phyloP scores from a whole-genome alignment of 1,139 yeast species.

The Pichia terricola region DNA sequence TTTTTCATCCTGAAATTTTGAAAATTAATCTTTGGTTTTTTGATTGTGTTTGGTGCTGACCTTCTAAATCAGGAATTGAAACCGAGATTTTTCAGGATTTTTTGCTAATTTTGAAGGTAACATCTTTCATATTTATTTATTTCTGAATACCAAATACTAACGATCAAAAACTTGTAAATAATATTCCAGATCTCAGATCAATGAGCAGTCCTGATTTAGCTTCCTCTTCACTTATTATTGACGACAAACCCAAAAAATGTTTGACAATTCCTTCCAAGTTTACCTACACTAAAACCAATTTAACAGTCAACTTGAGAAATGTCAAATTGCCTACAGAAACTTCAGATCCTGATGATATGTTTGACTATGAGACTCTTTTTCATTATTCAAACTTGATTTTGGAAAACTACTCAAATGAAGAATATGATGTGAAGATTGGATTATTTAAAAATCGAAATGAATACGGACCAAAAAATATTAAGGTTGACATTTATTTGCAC shows the following conservation, averaged over 20 bases:
- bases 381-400: conserved; percentile 21
- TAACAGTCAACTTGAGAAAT: background rate
- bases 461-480: conserved; percentile 20
- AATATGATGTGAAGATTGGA: conserved; percentile 9
- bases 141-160: too few species aligned
- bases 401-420: conserved; percentile 15
- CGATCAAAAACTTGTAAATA: too few species aligned
- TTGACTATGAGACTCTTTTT: conserved; percentile 10
- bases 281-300: background rate
- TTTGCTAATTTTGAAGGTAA: background rate
- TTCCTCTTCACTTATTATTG: too few species aligned
- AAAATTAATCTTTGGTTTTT: too few species aligned
- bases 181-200: too few species aligned
- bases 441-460: conserved; percentile 16
- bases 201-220: too few species aligned
- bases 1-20: too few species aligned
- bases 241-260: background rate
- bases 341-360: background rate
- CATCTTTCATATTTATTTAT: too few species aligned
- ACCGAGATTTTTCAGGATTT: too few species aligned
- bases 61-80: too few species aligned
- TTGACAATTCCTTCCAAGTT: background rate
- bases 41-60: too few species aligned
- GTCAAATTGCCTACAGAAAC: background rate
- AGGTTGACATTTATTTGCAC: conserved; percentile 19